phyloP scores from a whole-genome alignment of 345 rosid genomes.

The Boechera retrofracta region DNA sequence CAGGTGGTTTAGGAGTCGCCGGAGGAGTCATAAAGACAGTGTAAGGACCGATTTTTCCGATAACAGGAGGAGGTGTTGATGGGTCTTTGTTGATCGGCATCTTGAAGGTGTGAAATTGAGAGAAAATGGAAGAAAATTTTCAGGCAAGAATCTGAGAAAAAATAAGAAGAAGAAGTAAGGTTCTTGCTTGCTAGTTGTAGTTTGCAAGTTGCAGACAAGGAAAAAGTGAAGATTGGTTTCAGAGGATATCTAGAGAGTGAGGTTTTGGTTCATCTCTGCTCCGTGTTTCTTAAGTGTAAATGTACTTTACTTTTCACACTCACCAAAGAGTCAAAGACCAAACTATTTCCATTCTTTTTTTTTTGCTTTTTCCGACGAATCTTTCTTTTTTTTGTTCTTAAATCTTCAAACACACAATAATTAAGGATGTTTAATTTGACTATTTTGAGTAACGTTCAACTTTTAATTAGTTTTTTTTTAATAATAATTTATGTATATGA shows the following conservation, averaged over 20 bases:
- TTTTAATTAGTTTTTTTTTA: too few species aligned
- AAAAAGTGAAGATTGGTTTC: slow-evolving; percentile 36
- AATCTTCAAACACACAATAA: too few species aligned
- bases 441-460: too few species aligned
- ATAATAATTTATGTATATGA: too few species aligned
- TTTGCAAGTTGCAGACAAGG: slow-evolving; percentile 44
- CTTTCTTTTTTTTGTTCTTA: background rate
- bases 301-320: slow-evolving; percentile 45
- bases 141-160: slow-evolving; percentile 22
- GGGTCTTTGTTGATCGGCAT: slow-evolving; percentile 85
- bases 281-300: slow-evolving; percentile 31
- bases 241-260: slow-evolving; percentile 7
- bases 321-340: slow-evolving; percentile 39
- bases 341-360: background rate
- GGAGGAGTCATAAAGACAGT: slow-evolving; percentile 98
- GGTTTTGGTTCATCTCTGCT: slow-evolving; percentile 31
- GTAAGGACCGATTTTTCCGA: slow-evolving; percentile 98
- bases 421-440: too few species aligned
- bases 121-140: background rate
- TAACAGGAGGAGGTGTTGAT: slow-evolving; percentile 79
- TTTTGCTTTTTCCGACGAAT: slow-evolving; percentile 16
- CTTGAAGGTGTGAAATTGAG: slow-evolving; percentile 27
- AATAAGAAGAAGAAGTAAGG: slow-evolving; percentile 1
- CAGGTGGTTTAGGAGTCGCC: slow-evolving; percentile 77
- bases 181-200: background rate